A percentile compares a stretch with the other conserved stretches of the same genome.
Evolutionary conservation across 257 asterid species (phyloP).

Genomic region (Orobanche coerulescens): DNA sequence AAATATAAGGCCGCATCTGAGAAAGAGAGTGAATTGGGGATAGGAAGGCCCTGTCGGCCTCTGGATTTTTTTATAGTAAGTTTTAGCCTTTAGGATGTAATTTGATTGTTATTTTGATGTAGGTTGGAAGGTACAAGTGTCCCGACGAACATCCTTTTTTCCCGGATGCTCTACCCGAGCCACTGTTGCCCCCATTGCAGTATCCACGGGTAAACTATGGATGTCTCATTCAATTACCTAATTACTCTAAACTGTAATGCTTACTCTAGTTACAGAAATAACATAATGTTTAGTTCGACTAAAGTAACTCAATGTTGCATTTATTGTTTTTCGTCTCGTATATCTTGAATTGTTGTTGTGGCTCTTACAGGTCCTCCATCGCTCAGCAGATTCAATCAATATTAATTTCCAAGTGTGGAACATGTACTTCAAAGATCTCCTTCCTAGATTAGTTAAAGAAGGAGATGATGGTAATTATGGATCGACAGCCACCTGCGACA

Average conservation of each 20-base stretch:
- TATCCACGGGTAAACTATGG: constrained; percentile 60
- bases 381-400: constrained; percentile 64
- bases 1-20: no score
- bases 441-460: constrained; percentile 65
- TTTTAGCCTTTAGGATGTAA: neutral
- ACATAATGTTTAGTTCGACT: neutral
- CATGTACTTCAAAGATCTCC: constrained; percentile 71
- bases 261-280: neutral
- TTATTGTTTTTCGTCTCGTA: neutral
- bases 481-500: constrained; percentile 76
- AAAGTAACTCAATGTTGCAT: neutral
- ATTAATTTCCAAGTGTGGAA: constrained; percentile 72
- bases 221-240: neutral
- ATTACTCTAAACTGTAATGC: neutral
- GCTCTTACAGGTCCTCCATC: constrained; percentile 65
- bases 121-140: constrained; percentile 87
- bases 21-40: no score
- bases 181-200: constrained; percentile 74
- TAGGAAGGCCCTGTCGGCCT: no score
- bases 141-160: constrained; percentile 98
- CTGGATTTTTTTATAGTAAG: neutral
- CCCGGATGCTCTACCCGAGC: constrained; percentile 53
- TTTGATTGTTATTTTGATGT: constrained; percentile 7
- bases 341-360: neutral
- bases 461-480: constrained; percentile 91